These are phyloP conservation scores for Gnaphalium uliginosum DNA, from an alignment of 129 eudicot species.

Conservation along the genomic window DNA sequence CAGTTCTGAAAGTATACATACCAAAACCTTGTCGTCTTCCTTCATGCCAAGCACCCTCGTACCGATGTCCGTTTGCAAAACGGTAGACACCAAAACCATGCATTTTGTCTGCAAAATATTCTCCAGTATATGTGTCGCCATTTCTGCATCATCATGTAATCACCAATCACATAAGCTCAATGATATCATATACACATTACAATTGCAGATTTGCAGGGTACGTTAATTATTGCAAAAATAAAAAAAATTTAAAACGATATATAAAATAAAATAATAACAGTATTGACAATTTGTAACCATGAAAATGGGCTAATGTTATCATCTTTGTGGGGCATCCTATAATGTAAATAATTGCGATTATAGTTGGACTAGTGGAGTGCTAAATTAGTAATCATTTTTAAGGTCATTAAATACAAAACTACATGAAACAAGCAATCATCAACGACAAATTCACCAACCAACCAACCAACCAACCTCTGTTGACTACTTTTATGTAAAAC, in stretches of 20 bases:
- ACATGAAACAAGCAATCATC: slow-evolving; percentile 21
- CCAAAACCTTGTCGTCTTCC: slow-evolving; percentile 91
- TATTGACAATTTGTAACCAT: slow-evolving; percentile 7
- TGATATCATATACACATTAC: neutral
- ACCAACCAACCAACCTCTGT: neutral
- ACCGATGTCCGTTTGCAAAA: slow-evolving; percentile 80
- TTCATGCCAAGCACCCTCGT: slow-evolving; percentile 95
- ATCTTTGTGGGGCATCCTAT: neutral
- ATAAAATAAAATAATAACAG: neutral
- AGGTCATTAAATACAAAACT: slow-evolving; percentile 19
- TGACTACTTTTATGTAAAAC: slow-evolving; percentile 4
- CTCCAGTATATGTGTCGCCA: slow-evolving; percentile 85
- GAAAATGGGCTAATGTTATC: slow-evolving; percentile 2
- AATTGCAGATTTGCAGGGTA: neutral
- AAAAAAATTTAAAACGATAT: no score
- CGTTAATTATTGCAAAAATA: neutral
- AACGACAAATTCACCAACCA: slow-evolving; percentile 15
- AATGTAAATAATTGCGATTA: slow-evolving; percentile 12
- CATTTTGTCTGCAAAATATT: slow-evolving; percentile 81
- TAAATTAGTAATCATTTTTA: slow-evolving; percentile 24
- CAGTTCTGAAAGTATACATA: slow-evolving; percentile 77
- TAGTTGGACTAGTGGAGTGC: slow-evolving; percentile 12
- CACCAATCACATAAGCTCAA: slow-evolving; percentile 11
- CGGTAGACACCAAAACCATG: slow-evolving; percentile 91
- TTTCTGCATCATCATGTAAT: slow-evolving; percentile 55